Evolutionary conservation across 345 rosid genomes (phyloP).

Genomic region (Angophora floribunda): DNA sequence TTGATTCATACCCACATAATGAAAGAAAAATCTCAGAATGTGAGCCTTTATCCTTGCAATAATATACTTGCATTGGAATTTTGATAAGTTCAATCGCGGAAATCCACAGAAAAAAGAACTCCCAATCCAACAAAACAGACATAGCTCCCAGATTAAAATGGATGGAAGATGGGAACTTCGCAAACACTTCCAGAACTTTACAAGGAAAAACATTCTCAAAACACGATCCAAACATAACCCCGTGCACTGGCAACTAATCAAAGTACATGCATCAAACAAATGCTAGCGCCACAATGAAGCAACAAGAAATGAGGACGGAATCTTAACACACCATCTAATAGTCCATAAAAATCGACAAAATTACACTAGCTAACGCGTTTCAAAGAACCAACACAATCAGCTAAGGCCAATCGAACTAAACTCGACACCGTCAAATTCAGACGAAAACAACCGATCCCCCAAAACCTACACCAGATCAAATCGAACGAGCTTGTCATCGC

Average conservation of each 20-base stretch:
- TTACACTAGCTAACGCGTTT: not conserved
- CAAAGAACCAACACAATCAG: not conserved
- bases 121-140: not conserved
- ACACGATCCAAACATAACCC: not conserved
- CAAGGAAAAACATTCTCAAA: not conserved
- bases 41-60: not conserved
- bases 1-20: not conserved
- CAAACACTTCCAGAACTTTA: not conserved
- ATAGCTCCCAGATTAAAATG: not conserved
- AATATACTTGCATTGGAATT: not conserved
- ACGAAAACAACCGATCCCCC: not conserved
- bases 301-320: not conserved
- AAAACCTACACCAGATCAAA: not conserved
- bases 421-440: not conserved
- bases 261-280: not conserved
- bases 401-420: not conserved
- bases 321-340: not conserved
- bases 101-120: not conserved
- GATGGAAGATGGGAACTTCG: not conserved
- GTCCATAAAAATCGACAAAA: not conserved
- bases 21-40: not conserved
- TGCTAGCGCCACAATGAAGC: not conserved
- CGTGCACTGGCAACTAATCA: not conserved
- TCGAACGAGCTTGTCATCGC: not conserved
- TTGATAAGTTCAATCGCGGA: not conserved